Evolutionary conservation across 345 rosid species (phyloP).

Genomic region (Anastatica hierochuntica): DNA sequence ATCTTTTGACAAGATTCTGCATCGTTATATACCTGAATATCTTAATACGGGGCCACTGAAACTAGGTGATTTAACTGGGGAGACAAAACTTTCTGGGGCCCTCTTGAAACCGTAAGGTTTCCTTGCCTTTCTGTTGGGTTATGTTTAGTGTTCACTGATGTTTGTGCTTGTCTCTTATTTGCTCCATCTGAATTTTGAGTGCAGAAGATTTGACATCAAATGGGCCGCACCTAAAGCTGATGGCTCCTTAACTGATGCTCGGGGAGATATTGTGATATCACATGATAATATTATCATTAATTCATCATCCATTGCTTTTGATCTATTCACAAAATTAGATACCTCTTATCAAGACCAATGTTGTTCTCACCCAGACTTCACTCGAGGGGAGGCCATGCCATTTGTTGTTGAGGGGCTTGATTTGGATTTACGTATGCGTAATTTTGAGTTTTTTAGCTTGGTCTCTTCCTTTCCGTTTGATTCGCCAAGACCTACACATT

Average conservation of each 20-base stretch:
- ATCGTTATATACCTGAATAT: constrained; percentile 65
- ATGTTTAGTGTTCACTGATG: constrained; percentile 9
- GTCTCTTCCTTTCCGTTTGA: constrained; percentile 82
- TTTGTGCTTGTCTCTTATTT: constrained; percentile 13
- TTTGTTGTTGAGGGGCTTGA: constrained; percentile 84
- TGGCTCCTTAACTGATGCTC: constrained; percentile 92
- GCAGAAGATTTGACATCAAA: constrained; percentile 91
- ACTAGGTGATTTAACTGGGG: constrained; percentile 87
- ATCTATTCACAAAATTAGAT: constrained; percentile 60
- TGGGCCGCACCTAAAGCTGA: constrained; percentile 98
- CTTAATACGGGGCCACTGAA: constrained; percentile 54
- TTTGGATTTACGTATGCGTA: constrained; percentile 89
- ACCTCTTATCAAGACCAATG: constrained; percentile 65
- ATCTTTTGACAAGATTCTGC: constrained; percentile 64
- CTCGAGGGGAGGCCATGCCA: constrained; percentile 38
- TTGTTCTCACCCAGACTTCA: constrained; percentile 34
- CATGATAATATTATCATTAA: constrained; percentile 71
- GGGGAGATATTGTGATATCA: constrained; percentile 89
- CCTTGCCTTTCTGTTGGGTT: constrained; percentile 17
- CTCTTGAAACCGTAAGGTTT: constrained; percentile 79
- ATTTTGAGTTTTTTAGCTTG: constrained; percentile 88
- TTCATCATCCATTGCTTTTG: constrained; percentile 87
- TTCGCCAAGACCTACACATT: constrained; percentile 85
- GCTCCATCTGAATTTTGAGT: constrained; percentile 19
- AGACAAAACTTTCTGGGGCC: constrained; percentile 89